Evolutionary conservation across 164 flowering plant species (phyloP), one percentile per base, ranked within the genome.

Genomic region (Malania oleifera): DNA sequence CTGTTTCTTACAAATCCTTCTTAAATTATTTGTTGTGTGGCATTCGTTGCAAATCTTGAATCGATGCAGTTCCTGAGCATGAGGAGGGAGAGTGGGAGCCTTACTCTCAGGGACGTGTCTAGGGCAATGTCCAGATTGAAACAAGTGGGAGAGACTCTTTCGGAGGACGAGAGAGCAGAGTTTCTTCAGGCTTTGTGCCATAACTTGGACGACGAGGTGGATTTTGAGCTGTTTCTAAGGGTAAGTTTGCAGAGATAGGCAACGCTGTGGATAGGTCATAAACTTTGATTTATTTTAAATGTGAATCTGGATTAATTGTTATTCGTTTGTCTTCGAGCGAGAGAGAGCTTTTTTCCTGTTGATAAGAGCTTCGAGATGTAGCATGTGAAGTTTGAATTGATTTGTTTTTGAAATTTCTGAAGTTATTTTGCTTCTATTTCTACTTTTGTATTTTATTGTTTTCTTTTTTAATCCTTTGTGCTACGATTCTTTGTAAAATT

Each of bases 201-300:
- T 52, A 71, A 78, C 66, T 57, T 80, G 68, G 78, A 75, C 0
- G 76, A 75, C 2, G 90, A 86, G 15, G 89, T 86, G 34, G 96
- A 91, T 83, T 91, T 88, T 52, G 98, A 91, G 64, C 70, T 77
- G 45, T 91, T 88, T 72, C 82, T 91, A 52, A 75, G 75, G 83
- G 98, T 86, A 34, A 57, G 72, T 28, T 43, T 43, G 2, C 9
- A 31, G 9, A 15, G 19, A n/a, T 5, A 43, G 46, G n/a, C 7
- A n/a, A 15, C 6, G 46, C 20, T 5, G 41, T 11, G 41, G 13
- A 7, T 5, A 5, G 37, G 9, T 31, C 5, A 4, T 31, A 4
- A 5, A 31, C 9, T 31, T 31, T 31, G 9, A 5, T 31, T 31
- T 9, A 4, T 31, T 31, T 5, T 31, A 12, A 38, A 18, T 43